Conservation (phyloP, 2,329 filamentous ascomycete species). For the Epichloe hybrida region DNA sequence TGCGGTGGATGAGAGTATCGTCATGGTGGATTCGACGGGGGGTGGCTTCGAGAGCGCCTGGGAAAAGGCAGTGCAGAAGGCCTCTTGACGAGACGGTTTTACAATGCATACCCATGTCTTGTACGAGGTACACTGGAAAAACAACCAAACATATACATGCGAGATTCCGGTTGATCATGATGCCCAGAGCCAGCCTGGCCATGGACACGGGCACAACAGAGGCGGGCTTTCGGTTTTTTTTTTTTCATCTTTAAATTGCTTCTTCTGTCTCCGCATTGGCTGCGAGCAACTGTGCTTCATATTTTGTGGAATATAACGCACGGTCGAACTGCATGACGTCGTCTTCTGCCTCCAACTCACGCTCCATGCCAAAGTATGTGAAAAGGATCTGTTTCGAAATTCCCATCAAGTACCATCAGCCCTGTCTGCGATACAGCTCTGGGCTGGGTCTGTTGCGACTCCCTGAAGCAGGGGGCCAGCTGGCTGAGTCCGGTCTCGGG, state of each 20-base stretch:
- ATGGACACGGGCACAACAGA: background rate
- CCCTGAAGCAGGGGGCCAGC: no score
- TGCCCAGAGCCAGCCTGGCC: background rate
- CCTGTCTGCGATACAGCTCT: no score
- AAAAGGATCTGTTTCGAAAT: background rate
- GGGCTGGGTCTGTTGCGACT: no score
- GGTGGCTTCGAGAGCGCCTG: slow-evolving; percentile 53
- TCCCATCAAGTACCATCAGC: background rate
- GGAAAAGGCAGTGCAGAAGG: slow-evolving; percentile 42
- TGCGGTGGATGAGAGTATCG: slow-evolving; percentile 24
- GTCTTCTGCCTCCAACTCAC: background rate
- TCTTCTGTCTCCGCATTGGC: background rate
- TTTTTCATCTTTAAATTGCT: background rate
- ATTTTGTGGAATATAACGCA: slow-evolving; percentile 1
- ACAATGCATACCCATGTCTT: background rate
- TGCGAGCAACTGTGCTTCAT: background rate
- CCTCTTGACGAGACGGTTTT: slow-evolving; percentile 9
- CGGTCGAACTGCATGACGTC: background rate
- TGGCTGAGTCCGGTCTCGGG: no score
- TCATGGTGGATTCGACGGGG: slow-evolving; percentile 36
- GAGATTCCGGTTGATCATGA: background rate
- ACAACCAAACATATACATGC: background rate
- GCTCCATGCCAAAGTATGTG: background rate
- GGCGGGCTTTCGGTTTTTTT: background rate
- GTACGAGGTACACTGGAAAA: background rate